phyloP scores from a whole-genome alignment of 805 yeast genomes.

The Candida vartiovaarae region DNA sequence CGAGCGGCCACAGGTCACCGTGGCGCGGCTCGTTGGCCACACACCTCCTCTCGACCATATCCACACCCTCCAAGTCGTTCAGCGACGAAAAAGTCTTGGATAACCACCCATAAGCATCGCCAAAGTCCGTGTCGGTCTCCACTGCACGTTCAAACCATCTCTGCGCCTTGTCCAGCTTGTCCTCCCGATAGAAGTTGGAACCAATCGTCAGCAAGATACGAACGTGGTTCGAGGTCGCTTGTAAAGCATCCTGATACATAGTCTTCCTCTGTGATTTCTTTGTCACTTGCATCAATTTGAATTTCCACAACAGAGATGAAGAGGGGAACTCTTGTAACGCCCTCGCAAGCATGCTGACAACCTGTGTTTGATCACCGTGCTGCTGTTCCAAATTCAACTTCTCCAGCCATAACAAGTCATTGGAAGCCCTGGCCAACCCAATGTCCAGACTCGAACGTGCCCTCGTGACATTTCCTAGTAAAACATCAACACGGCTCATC shows the following conservation, averaged over 20 bases:
- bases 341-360: slow-evolving; percentile 45
- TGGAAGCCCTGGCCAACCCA: slow-evolving; percentile 44
- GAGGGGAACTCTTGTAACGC: slow-evolving; percentile 54
- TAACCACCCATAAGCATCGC: slow-evolving; percentile 74
- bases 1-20: slow-evolving; percentile 54
- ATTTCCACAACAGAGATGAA: slow-evolving; percentile 61
- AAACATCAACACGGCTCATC: slow-evolving; percentile 38
- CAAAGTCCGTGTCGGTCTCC: slow-evolving; percentile 46
- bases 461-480: slow-evolving; percentile 36
- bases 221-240: slow-evolving; percentile 53
- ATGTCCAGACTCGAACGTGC: slow-evolving; percentile 72
- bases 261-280: slow-evolving; percentile 48
- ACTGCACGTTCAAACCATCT: slow-evolving; percentile 73
- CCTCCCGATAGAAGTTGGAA: slow-evolving; percentile 54
- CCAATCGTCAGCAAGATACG: slow-evolving; percentile 60
- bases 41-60: slow-evolving; percentile 30
- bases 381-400: slow-evolving; percentile 51
- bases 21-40: slow-evolving; percentile 45
- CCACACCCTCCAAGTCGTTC: slow-evolving; percentile 28
- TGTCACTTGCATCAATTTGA: slow-evolving; percentile 38
- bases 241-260: slow-evolving; percentile 63
- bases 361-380: slow-evolving; percentile 42
- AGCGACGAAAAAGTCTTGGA: slow-evolving; percentile 29
- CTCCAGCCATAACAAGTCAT: slow-evolving; percentile 50
- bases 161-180: slow-evolving; percentile 54